Conservation (phyloP, 192 early-diverging fungal genomes). For the Coemansia sp. region DNA sequence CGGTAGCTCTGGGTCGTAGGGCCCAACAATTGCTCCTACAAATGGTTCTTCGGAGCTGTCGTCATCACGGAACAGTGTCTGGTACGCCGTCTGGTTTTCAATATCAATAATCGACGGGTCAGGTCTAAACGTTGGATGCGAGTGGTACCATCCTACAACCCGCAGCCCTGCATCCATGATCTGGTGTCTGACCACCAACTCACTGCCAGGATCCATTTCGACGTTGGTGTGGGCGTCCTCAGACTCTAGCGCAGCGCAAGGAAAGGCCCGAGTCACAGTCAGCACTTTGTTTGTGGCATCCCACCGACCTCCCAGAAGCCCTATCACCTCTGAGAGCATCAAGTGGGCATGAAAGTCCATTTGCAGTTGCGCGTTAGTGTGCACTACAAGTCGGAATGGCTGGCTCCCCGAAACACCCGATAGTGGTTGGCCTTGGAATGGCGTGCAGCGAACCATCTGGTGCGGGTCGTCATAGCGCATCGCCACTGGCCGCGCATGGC, state of each 20-base stretch:
- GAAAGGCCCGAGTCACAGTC: conserved; percentile 65
- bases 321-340: conserved; percentile 85
- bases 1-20: conserved; percentile 78
- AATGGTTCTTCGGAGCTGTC: conserved; percentile 64
- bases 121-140: conserved; percentile 85
- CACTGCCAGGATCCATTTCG: conserved; percentile 83
- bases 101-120: conserved; percentile 88
- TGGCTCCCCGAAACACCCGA: conserved; percentile 65
- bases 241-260: conserved; percentile 72
- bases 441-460: conserved; percentile 81
- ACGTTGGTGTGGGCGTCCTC: conserved; percentile 77
- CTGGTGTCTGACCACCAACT: conserved; percentile 69
- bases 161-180: conserved; percentile 69
- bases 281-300: conserved; percentile 53
- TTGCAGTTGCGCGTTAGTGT: conserved; percentile 71
- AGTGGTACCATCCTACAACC: conserved; percentile 95
- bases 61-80: conserved; percentile 70
- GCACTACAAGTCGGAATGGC: conserved; percentile 73
- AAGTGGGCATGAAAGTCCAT: conserved; percentile 96
- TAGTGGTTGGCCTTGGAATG: conserved; percentile 68
- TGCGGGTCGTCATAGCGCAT: conserved; percentile 60
- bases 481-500: conserved; percentile 25
- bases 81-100: conserved; percentile 85
- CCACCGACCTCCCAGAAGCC: conserved; percentile 83
- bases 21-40: conserved; percentile 88